phyloP scores from a whole-genome alignment of 768 basidiomycete genomes.

The Amanita exitialis region DNA sequence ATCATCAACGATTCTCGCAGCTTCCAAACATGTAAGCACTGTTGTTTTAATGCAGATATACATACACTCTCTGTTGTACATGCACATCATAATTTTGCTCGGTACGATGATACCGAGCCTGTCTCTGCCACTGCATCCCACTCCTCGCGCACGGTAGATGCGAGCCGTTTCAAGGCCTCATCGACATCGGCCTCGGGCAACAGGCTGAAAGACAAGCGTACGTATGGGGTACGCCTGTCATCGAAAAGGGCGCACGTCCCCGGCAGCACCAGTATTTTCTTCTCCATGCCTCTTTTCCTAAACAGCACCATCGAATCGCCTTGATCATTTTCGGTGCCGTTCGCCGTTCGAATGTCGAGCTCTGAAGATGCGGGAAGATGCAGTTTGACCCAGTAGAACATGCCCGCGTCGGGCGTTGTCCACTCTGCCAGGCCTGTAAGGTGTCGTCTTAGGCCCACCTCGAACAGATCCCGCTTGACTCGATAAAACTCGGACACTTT shows the following conservation, averaged over 20 bases:
- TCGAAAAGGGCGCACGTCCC: slow-evolving; percentile 69
- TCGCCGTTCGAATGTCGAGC: neutral
- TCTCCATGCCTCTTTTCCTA: slow-evolving; percentile 53
- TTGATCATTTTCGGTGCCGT: slow-evolving; percentile 10
- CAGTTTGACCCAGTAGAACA: slow-evolving; percentile 74
- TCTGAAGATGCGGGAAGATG: slow-evolving; percentile 7
- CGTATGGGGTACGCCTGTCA: slow-evolving; percentile 54
- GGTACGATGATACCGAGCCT: neutral
- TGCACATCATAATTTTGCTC: too few species aligned
- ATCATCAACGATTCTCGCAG: too few species aligned
- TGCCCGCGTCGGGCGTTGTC: slow-evolving; percentile 61
- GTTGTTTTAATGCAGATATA: neutral
- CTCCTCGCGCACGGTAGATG: slow-evolving; percentile 6
- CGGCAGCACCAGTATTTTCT: slow-evolving; percentile 79
- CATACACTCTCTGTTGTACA: neutral
- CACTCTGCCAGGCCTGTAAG: slow-evolving; percentile 66
- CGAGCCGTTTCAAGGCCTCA: slow-evolving; percentile 27
- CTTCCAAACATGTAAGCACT: too few species aligned
- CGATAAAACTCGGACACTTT: slow-evolving; percentile 61
- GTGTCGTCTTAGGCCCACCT: slow-evolving; percentile 55
- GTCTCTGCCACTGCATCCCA: neutral
- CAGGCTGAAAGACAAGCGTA: slow-evolving; percentile 72
- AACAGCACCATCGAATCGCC: slow-evolving; percentile 65
- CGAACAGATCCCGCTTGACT: slow-evolving; percentile 60
- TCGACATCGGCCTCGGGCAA: slow-evolving; percentile 53